phyloP scores from a whole-genome alignment of 768 basidiomycete genomes.

The Mycena metata region DNA sequence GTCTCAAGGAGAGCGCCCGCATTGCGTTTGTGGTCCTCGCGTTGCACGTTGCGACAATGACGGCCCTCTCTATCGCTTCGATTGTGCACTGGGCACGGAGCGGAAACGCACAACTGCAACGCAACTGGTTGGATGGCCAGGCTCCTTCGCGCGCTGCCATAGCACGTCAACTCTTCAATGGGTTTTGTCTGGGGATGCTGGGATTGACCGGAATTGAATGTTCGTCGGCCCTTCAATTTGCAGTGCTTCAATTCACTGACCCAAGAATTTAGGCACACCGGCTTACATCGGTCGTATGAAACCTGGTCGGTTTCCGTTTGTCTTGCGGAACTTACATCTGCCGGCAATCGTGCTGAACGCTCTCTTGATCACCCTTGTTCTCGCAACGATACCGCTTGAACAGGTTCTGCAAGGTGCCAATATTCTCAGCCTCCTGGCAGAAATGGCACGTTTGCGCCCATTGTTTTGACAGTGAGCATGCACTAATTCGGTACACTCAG shows the following conservation, averaged over 20 bases:
- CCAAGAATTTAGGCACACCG: constrained; percentile 60
- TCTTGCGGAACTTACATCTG: constrained; percentile 75
- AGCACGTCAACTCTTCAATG: constrained; percentile 68
- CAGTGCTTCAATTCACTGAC: not conserved
- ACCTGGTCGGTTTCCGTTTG: constrained; percentile 65
- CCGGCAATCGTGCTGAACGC: constrained; percentile 70
- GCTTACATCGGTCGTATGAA: constrained; percentile 76
- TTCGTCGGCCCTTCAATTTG: constrained; percentile 41
- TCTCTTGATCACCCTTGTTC: constrained; percentile 68
- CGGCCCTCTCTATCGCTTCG: constrained; percentile 63
- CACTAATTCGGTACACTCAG: constrained; percentile 45
- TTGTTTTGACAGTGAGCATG: not conserved
- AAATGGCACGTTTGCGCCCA: constrained; percentile 49
- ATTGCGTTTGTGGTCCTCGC: constrained; percentile 69
- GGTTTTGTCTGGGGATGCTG: constrained; percentile 78
- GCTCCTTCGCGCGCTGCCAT: constrained; percentile 49
- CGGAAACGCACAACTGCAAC: constrained; percentile 62
- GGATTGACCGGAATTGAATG: constrained; percentile 82
- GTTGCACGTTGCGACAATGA: constrained; percentile 76
- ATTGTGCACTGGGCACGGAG: constrained; percentile 63
- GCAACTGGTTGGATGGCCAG: constrained; percentile 66
- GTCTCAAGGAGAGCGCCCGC: constrained; percentile 73
- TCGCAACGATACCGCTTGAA: constrained; percentile 70
- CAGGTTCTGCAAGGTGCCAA: constrained; percentile 66
- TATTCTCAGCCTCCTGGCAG: constrained; percentile 73